These are phyloP conservation scores for Moricandia arvensis DNA, from an alignment of 345 rosid genomes.

Conservation along the genomic window DNA sequence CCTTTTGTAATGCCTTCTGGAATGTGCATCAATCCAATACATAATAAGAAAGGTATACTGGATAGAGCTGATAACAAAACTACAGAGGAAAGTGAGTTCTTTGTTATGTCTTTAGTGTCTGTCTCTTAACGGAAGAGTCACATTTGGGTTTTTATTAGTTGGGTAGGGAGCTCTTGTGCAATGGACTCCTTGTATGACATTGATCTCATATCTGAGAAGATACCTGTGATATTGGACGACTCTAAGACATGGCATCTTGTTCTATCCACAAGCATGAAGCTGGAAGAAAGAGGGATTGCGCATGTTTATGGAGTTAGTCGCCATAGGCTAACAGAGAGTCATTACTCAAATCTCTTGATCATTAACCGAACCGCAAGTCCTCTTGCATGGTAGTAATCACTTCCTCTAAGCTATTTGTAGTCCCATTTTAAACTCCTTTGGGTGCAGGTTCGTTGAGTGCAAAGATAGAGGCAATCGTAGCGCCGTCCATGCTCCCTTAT, in stretches of 20 bases:
- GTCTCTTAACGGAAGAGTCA: background rate
- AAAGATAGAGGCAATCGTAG: slow-evolving; percentile 82
- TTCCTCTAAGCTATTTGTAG: background rate
- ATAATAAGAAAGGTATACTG: slow-evolving; percentile 75
- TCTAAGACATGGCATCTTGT: slow-evolving; percentile 76
- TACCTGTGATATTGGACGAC: slow-evolving; percentile 86
- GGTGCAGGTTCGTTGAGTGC: slow-evolving; percentile 95
- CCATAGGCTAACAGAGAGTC: slow-evolving; percentile 52
- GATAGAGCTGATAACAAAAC: slow-evolving; percentile 50
- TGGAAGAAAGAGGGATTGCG: slow-evolving; percentile 83
- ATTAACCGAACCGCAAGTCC: slow-evolving; percentile 91
- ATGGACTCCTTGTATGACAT: slow-evolving; percentile 82
- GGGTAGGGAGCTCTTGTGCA: slow-evolving; percentile 70
- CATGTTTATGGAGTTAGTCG: slow-evolving; percentile 72
- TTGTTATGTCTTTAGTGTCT: background rate
- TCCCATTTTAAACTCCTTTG: background rate
- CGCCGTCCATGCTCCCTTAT: slow-evolving; percentile 64
- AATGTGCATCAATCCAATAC: slow-evolving; percentile 93
- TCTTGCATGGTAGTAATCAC: slow-evolving; percentile 85
- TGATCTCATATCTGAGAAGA: slow-evolving; percentile 82
- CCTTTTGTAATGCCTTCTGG: slow-evolving; percentile 97
- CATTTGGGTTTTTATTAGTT: slow-evolving; percentile 47
- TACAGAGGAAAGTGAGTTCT: slow-evolving; percentile 47
- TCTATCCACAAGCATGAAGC: slow-evolving; percentile 78
- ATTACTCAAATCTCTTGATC: slow-evolving; percentile 75